Evolutionary conservation across 2,329 filamentous ascomycete genomes (phyloP).

Genomic region (Coniochaeta sp.): DNA sequence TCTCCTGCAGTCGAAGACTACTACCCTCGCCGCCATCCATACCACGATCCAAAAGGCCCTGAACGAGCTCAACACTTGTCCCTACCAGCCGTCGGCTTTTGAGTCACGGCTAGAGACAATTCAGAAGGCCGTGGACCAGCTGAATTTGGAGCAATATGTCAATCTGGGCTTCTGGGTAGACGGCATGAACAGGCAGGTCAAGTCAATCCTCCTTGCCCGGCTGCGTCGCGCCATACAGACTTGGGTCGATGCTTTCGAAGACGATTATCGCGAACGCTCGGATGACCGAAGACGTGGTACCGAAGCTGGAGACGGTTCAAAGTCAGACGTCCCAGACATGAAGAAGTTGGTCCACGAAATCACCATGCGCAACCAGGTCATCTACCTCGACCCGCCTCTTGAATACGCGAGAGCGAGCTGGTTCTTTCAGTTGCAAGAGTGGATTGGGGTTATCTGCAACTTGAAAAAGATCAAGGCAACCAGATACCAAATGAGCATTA

Average conservation of each 20-base stretch:
- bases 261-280: slow-evolving; percentile 36
- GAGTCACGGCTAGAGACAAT: slow-evolving; percentile 75
- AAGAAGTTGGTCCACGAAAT: slow-evolving; percentile 79
- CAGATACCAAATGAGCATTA: slow-evolving; percentile 83
- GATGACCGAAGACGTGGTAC: slow-evolving; percentile 46
- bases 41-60: slow-evolving; percentile 75
- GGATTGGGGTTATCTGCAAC: slow-evolving; percentile 89
- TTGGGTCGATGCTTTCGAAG: slow-evolving; percentile 83
- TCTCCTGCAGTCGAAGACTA: slow-evolving; percentile 80
- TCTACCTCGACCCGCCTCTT: slow-evolving; percentile 89
- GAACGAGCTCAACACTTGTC: slow-evolving; percentile 74
- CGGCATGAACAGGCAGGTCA: slow-evolving; percentile 78
- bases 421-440: slow-evolving; percentile 86
- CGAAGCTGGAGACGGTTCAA: slow-evolving; percentile 31
- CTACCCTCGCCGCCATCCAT: slow-evolving; percentile 70
- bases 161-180: slow-evolving; percentile 89
- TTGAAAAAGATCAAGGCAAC: slow-evolving; percentile 91
- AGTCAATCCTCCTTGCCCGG: slow-evolving; percentile 70
- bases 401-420: slow-evolving; percentile 89
- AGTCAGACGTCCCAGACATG: slow-evolving; percentile 55
- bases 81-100: slow-evolving; percentile 76
- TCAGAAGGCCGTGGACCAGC: slow-evolving; percentile 87
- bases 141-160: slow-evolving; percentile 93
- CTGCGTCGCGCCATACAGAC: slow-evolving; percentile 76
- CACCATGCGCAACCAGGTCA: slow-evolving; percentile 95